phyloP scores from a whole-genome alignment of 169 alveolate genomes.

The Blepharisma undulans region DNA sequence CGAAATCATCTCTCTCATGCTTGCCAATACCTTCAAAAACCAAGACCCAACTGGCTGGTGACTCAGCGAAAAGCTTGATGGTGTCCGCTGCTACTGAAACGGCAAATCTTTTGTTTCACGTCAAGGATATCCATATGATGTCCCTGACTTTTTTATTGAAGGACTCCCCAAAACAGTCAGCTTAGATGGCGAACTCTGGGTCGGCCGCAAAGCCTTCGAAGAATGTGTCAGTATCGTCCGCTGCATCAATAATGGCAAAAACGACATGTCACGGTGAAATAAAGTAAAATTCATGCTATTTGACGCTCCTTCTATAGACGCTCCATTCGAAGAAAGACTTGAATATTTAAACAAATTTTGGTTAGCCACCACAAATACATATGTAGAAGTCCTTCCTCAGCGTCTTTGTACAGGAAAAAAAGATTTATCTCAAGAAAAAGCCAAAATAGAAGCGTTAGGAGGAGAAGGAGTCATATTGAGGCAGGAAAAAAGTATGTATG shows the following conservation, averaged over 20 bases:
- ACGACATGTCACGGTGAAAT: conserved; percentile 51
- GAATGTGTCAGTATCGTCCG: conserved; percentile 59
- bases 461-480: conserved; percentile 80
- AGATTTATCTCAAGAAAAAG: conserved; percentile 56
- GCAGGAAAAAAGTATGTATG: conserved; percentile 69
- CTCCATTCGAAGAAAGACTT: conserved; percentile 54
- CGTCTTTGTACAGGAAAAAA: conserved; percentile 49
- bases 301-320: conserved; percentile 66
- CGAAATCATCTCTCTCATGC: not conserved
- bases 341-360: conserved; percentile 39
- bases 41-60: conserved; percentile 64
- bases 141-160: conserved; percentile 67
- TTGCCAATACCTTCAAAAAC: not conserved
- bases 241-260: conserved; percentile 16
- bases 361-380: conserved; percentile 38
- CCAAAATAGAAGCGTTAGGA: conserved; percentile 37
- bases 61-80: conserved; percentile 73
- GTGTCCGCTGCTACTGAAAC: conserved; percentile 68
- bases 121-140: conserved; percentile 52
- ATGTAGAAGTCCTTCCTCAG: conserved; percentile 56
- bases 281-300: conserved; percentile 66
- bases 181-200: conserved; percentile 77
- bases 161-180: conserved; percentile 57
- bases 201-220: conserved; percentile 60
- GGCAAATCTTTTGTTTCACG: conserved; percentile 62